phyloP scores from a whole-genome alignment of 495 filamentous ascomycete species.

The Podospora pseudopauciseta region DNA sequence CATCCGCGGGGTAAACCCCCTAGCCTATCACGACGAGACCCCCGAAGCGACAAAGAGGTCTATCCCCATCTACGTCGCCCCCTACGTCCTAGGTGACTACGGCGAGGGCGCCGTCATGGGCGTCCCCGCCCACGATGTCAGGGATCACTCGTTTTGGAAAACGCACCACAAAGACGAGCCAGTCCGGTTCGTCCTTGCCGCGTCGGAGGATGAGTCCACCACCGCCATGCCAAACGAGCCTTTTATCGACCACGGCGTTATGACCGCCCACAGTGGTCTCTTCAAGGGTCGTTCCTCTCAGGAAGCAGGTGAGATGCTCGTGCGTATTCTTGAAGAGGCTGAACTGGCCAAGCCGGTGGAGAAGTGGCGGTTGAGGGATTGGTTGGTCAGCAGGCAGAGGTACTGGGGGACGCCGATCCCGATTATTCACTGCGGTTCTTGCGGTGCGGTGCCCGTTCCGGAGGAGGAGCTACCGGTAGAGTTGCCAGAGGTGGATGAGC shows the following conservation, averaged over 20 bases:
- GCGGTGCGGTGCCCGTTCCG: slow-evolving; percentile 77
- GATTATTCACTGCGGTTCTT: slow-evolving; percentile 75
- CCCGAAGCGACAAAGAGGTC: slow-evolving; percentile 47
- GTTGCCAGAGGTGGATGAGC: slow-evolving; percentile 64
- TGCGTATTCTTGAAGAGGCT: slow-evolving; percentile 54
- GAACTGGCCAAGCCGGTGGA: slow-evolving; percentile 56
- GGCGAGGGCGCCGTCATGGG: slow-evolving; percentile 92
- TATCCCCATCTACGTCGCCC: slow-evolving; percentile 74
- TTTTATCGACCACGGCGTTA: slow-evolving; percentile 60
- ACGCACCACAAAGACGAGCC: slow-evolving; percentile 54
- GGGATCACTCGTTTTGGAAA: slow-evolving; percentile 77
- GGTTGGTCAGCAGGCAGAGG: slow-evolving; percentile 82
- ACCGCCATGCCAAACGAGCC: slow-evolving; percentile 40
- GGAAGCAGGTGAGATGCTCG: slow-evolving; percentile 59
- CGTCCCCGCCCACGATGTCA: slow-evolving; percentile 76
- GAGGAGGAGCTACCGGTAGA: slow-evolving; percentile 70
- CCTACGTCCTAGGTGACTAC: slow-evolving; percentile 84
- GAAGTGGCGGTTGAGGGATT: slow-evolving; percentile 77
- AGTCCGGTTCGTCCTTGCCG: slow-evolving; percentile 52
- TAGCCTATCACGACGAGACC: slow-evolving; percentile 53
- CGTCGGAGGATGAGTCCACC: slow-evolving; percentile 47
- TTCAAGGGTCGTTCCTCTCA: slow-evolving; percentile 58
- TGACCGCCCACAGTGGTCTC: slow-evolving; percentile 60
- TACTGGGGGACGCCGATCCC: slow-evolving; percentile 93
- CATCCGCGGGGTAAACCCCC: slow-evolving; percentile 62